phyloP scores from a whole-genome alignment of 2,329 filamentous ascomycete genomes.

The Fusarium mangiferae region DNA sequence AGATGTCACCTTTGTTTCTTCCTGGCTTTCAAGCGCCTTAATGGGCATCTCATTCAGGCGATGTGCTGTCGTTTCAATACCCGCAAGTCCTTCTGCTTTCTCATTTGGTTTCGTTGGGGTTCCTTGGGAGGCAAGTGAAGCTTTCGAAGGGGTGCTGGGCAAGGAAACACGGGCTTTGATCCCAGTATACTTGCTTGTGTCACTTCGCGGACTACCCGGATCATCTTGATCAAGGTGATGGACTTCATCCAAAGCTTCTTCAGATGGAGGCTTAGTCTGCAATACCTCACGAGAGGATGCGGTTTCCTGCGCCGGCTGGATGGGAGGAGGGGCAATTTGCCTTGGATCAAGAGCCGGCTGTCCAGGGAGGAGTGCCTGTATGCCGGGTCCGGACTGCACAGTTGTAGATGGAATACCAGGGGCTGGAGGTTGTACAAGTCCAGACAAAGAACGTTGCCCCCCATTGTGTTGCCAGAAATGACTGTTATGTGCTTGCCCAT shows the following conservation, averaged over 20 bases:
- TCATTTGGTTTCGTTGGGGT: not conserved
- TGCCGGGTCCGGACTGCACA: not conserved
- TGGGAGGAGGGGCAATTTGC: not conserved
- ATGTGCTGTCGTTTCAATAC: not conserved
- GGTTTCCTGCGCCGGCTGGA: not conserved
- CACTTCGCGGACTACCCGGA: constrained; percentile 4
- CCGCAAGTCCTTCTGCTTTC: not conserved
- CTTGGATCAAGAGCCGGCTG: not conserved
- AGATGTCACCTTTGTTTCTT: not conserved
- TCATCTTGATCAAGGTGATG: not conserved
- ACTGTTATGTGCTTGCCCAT: not conserved
- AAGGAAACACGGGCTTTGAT: constrained; percentile 39
- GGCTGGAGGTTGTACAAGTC: not conserved
- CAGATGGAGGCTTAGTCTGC: constrained; percentile 46
- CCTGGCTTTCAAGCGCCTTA: not conserved
- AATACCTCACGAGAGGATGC: constrained; percentile 1
- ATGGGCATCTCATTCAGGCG: not conserved
- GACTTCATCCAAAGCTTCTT: constrained; percentile 39
- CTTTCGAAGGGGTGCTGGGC: constrained; percentile 21
- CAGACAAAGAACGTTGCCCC: constrained; percentile 14
- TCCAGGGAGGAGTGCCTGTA: constrained; percentile 2
- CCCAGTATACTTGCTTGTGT: constrained; percentile 3
- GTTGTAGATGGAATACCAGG: not conserved
- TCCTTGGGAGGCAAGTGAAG: not conserved
- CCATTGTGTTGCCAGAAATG: constrained; percentile 3